phyloP scores from a whole-genome alignment of 2,329 filamentous ascomycete species.

The Ceratocystis variospora region DNA sequence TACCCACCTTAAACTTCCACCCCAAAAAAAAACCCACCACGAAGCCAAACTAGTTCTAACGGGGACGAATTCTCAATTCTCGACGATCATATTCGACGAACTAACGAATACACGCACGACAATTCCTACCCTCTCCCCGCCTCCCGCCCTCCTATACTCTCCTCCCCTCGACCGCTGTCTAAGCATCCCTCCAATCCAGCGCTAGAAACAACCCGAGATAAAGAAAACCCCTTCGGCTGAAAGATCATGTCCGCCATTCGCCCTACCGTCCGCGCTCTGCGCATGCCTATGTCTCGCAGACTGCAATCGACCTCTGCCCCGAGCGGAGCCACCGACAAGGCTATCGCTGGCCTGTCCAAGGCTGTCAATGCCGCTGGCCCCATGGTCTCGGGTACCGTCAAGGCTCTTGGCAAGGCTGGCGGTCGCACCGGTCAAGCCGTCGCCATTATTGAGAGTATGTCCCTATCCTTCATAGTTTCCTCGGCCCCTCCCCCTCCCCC shows the following conservation, averaged over 20 bases:
- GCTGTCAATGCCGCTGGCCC: conserved; percentile 70
- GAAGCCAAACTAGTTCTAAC: background rate
- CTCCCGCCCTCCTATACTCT: background rate
- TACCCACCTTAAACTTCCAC: background rate
- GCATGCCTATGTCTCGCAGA: conserved; percentile 39
- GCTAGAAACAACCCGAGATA: background rate
- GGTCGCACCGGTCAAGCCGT: conserved; percentile 71
- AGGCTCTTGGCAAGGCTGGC: conserved; percentile 62
- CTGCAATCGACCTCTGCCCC: conserved; percentile 45
- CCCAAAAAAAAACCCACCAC: conserved; percentile 8
- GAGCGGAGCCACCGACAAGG: conserved; percentile 33
- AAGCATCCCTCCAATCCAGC: background rate
- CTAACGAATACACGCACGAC: background rate
- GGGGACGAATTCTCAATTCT: background rate
- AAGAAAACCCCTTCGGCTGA: conserved; percentile 10
- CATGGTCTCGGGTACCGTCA: conserved; percentile 58
- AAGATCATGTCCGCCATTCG: conserved; percentile 24
- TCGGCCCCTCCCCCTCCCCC: background rate
- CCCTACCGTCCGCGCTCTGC: conserved; percentile 30
- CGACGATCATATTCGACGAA: background rate
- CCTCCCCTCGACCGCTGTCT: background rate
- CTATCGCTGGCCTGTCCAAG: conserved; percentile 67
- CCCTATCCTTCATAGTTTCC: background rate
- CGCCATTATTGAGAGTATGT: conserved; percentile 74
- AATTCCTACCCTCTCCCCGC: background rate